A percentile compares a stretch with the other conserved stretches of the same genome.
Conservation (phyloP, 805 yeast genomes). For the Teunomyces gatunensis region DNA sequence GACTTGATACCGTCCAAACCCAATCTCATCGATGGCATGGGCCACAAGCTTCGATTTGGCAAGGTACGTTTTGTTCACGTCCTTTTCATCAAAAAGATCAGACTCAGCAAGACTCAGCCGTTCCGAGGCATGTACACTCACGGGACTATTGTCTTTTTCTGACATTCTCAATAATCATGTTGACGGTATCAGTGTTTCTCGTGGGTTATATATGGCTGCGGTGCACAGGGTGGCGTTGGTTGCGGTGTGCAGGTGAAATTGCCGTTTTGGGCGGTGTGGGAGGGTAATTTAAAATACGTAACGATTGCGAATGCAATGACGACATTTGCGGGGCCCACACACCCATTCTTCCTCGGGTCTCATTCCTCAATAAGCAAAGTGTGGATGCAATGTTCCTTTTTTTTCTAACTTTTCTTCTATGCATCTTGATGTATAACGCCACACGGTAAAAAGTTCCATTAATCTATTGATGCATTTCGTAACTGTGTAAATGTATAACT, state of each 20-base stretch:
- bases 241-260: background rate
- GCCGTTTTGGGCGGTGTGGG: background rate
- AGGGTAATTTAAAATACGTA: background rate
- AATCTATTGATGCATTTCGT: no score
- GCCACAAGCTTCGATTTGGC: slow-evolving; percentile 33
- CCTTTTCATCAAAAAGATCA: slow-evolving; percentile 9
- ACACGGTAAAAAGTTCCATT: no score
- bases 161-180: no score
- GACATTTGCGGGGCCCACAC: background rate
- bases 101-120: background rate
- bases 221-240: background rate
- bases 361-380: no score
- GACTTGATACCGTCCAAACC: slow-evolving; percentile 28
- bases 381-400: no score
- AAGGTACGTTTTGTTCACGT: slow-evolving; percentile 10
- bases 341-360: no score
- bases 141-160: background rate
- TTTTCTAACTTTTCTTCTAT: no score
- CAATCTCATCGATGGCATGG: slow-evolving; percentile 35
- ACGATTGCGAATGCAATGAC: background rate
- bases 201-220: no score
- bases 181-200: no score
- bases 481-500: no score
- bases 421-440: no score
- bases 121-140: background rate